Evolutionary conservation across 192 early-diverging fungal species (phyloP).

Genomic region (Geranomyces variabilis): DNA sequence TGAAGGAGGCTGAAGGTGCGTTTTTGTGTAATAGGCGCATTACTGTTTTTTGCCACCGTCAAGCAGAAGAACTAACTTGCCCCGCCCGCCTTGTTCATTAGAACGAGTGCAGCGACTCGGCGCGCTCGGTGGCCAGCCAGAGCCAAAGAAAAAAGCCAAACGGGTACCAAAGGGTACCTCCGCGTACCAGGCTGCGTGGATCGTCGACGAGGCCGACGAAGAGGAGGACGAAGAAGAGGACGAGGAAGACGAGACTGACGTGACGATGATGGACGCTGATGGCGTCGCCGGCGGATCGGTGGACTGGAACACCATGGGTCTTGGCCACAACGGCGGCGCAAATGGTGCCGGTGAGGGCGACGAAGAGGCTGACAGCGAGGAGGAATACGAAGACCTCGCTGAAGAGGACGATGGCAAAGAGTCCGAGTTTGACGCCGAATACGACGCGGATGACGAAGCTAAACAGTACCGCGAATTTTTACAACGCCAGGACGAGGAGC

Average conservation of each 20-base stretch:
- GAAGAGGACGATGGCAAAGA: constrained; percentile 39
- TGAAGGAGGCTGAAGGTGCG: constrained; percentile 73
- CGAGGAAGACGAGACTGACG: constrained; percentile 49
- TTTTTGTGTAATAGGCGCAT: neutral
- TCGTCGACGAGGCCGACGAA: constrained; percentile 79
- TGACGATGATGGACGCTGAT: constrained; percentile 54
- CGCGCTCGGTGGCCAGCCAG: neutral
- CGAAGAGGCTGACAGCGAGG: constrained; percentile 57
- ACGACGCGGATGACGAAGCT: constrained; percentile 42
- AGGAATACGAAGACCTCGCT: constrained; percentile 55
- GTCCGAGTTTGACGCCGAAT: constrained; percentile 42
- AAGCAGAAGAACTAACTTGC: too few species aligned
- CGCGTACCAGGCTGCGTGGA: constrained; percentile 97
- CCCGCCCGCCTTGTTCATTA: constrained; percentile 6
- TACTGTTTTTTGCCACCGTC: too few species aligned
- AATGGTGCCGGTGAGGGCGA: constrained; percentile 54
- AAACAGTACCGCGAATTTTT: constrained; percentile 60
- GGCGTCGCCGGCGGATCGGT: constrained; percentile 15
- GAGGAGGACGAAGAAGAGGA: constrained; percentile 63
- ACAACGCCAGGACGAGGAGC: constrained; percentile 63
- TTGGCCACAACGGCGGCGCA: constrained; percentile 17
- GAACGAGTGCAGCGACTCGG: constrained; percentile 23
- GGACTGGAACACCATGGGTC: constrained; percentile 30
- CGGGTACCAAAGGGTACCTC: constrained; percentile 96
- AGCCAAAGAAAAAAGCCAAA: constrained; percentile 49